Evolutionary conservation across 1,284 basidiomycete species (phyloP), one percentile per base, ranked within the genome.

Genomic region (Kwoniella shivajii): DNA sequence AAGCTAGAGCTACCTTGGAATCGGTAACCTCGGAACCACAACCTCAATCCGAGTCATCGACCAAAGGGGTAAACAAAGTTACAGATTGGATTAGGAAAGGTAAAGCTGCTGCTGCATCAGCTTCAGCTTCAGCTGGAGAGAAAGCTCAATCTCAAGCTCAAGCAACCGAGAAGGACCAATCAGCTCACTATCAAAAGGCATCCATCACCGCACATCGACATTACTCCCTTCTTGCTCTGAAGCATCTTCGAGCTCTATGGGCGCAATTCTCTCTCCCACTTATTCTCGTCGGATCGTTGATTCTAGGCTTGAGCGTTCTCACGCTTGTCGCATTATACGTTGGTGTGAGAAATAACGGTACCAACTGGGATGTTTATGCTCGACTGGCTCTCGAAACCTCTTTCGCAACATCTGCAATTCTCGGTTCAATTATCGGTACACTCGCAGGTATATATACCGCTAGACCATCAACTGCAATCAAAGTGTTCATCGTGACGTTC

Each of bases 181-280:
- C 43, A 16, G 34, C 38, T 2, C 51, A 61, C 49, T 45, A 22
- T 34, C 56, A 37, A 18, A 44, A 57, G 18, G 46, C 60, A 6
- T 66, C 66, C n/a, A 63, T 70, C 50, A 46, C 14, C 9, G 37
- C 56, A 14, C 63, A 77, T 54, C 61, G 63, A 29, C 54, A 57
- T 24, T 92, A 87, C 68, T 85, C 83, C 24, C 83, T 86, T 30
- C 75, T 82, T 11, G 86, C 89, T 3, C 81, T 96, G 33, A 79
- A 80, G 0, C 82, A 83, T 2, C 93, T 94, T 65, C 86, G 92
- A 6, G 79, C 84, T 22, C 85, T 97, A 50, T 99, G 96, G 96
- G 95, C 96, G 0, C 90, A 90, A 69, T 99, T 99, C 80, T 90
- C 93, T 61, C 80, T 88, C 3, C 69, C 83, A 0, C 80, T 90